Evolutionary conservation across 1,284 basidiomycete genomes (phyloP), one percentile per base, ranked within the genome.

Genomic region (Heterobasidion parviporum): DNA sequence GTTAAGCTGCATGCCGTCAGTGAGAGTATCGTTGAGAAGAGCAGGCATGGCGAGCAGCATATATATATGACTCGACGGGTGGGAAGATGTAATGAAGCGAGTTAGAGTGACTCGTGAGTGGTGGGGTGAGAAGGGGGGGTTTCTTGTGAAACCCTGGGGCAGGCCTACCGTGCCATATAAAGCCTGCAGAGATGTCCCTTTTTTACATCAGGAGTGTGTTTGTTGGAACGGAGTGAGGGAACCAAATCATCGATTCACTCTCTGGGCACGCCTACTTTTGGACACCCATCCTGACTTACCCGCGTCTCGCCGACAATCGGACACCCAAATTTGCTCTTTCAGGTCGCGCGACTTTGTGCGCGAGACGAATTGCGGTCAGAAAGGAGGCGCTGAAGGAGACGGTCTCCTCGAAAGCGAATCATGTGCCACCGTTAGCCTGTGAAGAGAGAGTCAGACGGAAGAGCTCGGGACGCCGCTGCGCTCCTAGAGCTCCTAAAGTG

Each of bases 1-100:
- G 26, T 20, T 56, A 15, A 57, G 47, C 34, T 57, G 56, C 56
- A 57, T 57, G 56, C 38, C 44, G 52, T 35, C 20, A 34, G 35
- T 7, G 18, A 20, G 48, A 44, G 38, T 33, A 26, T 41, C 16
- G 20, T 33, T 20, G 5, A 48, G 35, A 12, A 44, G 50, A 50
- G 54, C 46, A 18, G 55, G 12, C 20, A 43, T 49, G 15, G 50
- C 33, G 18, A 38, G 20, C 10, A 36, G 9, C 8, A 45, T 35
- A 41, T 55, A 55, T 50, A 55, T 55, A 55, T 4, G 12, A 45
- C n/a, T 15, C 20, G 47, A 20, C 26, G 34, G 15, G 46, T 38
- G 18, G 45, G 43, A 26, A 45, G 44, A 50, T 32, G 34, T 32
- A 43, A 14, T 54, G 15, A 47, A 18, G 18, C 41, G 46, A 50